A percentile compares a stretch with the other conserved stretches of the same genome.
phyloP scores from a whole-genome alignment of 169 alveolate genomes.

The Plasmodium knowlesi region DNA sequence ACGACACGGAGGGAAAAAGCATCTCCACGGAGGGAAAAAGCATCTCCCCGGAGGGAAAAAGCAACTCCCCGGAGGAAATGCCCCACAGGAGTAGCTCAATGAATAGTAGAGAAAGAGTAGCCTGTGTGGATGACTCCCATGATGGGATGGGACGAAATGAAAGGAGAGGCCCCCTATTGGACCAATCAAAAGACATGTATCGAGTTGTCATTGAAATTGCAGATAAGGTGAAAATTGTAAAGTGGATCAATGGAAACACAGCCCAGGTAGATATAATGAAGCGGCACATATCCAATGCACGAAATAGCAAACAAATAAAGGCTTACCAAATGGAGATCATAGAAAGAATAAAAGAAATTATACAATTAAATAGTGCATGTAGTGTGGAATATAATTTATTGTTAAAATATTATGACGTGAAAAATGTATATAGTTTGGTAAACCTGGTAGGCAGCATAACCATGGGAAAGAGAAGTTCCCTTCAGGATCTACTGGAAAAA shows the following conservation, averaged over 20 bases:
- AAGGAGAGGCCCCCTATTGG: not conserved
- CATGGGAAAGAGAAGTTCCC: constrained; percentile 22
- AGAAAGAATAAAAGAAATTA: constrained; percentile 55
- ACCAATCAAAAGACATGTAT: not conserved
- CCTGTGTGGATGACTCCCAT: not conserved
- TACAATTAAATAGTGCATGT: constrained; percentile 11
- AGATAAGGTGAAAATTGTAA: constrained; percentile 35
- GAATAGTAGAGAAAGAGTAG: not conserved
- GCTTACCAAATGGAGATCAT: constrained; percentile 42
- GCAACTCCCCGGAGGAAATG: not conserved
- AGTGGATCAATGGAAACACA: constrained; percentile 13
- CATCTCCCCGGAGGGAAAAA: not conserved
- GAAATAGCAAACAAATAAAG: not conserved
- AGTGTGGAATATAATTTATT: constrained; percentile 34
- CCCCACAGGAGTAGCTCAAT: not conserved
- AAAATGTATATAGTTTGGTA: constrained; percentile 30
- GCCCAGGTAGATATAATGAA: constrained; percentile 12
- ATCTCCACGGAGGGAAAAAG: not conserved
- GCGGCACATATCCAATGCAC: not conserved
- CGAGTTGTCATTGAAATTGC: constrained; percentile 15
- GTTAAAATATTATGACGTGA: constrained; percentile 50
- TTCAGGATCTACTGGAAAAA: constrained; percentile 77
- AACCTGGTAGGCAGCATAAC: constrained; percentile 55
- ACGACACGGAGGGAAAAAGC: not conserved
- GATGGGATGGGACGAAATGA: not conserved